Base-by-base conservation (phyloP, 345 rosid species). In the Lumnitzera racemosa region DNA sequence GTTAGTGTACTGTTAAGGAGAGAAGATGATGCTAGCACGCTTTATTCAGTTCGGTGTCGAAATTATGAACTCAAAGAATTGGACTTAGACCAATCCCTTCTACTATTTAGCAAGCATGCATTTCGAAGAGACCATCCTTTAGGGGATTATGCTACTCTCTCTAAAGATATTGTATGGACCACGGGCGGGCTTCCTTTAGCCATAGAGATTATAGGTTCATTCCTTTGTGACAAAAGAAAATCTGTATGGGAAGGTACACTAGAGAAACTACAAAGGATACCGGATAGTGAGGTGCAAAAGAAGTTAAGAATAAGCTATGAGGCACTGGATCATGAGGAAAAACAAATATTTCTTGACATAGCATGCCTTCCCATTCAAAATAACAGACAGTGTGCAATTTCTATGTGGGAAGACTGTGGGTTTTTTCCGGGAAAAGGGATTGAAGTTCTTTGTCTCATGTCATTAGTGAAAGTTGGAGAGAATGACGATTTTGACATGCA, bases 71-170 rank as follows among this genome's bases (percentile, higher is more conserved):
- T 55, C 24, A 12, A 13, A 5, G 53, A 2, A 63, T 11, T 63
- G 1, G 31, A 20, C 5, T 0, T 3, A 3, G 11, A 10, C 5
- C 53, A 24, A 46, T 55, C 43, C 55, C 43, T 63, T 10, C 51
- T 23, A 10, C 52, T 63, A 4, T 63, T 63, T 48, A 55, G 67
- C 49, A 47, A 20, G 8, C 67, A 63, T 63, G 67, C 48, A 6
- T 55, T 63, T 63, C 0, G 0, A 0, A 55, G 11, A 11, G 54
- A 63, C 16, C 46, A 13, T 25, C 67, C 60, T 5, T 4, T 51
- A 5, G 1, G 4, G 2, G 54, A 55, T 3, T 24, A 46, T 2
- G 13, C 1, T 1, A 8, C 2, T 13, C 31, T 63, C 20, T 55
- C 67, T 25, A 12, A 1, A 9, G 27, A 17, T 36, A 3, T 47